phyloP scores from a whole-genome alignment of 495 filamentous ascomycete genomes.

The Physcia stellaris region DNA sequence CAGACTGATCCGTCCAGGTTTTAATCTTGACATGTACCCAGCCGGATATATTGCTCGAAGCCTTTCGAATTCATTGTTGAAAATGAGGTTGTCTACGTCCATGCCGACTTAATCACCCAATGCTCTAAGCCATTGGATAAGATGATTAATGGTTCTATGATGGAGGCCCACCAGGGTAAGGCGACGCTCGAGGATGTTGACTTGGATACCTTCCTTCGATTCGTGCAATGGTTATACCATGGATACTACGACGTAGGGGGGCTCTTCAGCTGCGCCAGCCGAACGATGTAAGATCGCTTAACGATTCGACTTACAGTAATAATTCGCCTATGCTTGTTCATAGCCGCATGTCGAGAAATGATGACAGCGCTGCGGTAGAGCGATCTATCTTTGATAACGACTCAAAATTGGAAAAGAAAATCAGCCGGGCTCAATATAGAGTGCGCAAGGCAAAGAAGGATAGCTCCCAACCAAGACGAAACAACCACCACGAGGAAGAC shows the following conservation, averaged over 20 bases:
- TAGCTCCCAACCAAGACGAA: not conserved
- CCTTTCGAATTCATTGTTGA: constrained; percentile 11
- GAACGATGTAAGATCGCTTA: not conserved
- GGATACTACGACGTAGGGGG: constrained; percentile 7
- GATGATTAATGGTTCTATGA: constrained; percentile 8
- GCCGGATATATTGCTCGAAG: no score
- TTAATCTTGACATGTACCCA: no score
- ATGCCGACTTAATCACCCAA: constrained; percentile 2
- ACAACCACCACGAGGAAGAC: constrained; percentile 10
- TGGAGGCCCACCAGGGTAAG: constrained; percentile 4
- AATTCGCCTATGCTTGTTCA: not conserved
- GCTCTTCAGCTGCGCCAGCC: not conserved
- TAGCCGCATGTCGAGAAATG: not conserved
- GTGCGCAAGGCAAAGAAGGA: not conserved
- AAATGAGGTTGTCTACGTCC: constrained; percentile 4
- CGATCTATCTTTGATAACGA: no score
- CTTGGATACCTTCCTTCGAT: constrained; percentile 5
- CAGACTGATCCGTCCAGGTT: no score
- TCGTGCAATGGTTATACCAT: constrained; percentile 9
- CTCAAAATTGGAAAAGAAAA: no score
- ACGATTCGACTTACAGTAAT: not conserved
- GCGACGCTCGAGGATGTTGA: constrained; percentile 4
- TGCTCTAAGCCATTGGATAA: constrained; percentile 3
- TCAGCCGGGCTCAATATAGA: no score
- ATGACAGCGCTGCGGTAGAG: no score